These are phyloP conservation scores for Lichtheimia ornata DNA, from an alignment of 371 early-diverging fungal genomes.

Conservation along the genomic window DNA sequence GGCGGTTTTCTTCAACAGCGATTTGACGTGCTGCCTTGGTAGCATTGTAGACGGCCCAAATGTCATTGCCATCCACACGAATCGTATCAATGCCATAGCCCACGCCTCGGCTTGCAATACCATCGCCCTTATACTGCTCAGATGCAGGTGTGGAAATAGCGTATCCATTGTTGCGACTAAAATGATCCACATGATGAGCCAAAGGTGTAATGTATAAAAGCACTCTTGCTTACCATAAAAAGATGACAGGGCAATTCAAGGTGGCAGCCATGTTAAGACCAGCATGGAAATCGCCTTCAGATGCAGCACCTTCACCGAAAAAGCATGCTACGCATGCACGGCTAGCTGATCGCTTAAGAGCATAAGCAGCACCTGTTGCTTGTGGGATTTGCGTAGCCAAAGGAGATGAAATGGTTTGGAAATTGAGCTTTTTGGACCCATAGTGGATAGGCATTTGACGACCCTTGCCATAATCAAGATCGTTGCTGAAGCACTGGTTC, in stretches of 20 bases:
- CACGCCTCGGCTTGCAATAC: constrained; percentile 90
- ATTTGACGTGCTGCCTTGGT: constrained; percentile 83
- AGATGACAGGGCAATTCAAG: constrained; percentile 87
- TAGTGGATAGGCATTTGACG: constrained; percentile 99
- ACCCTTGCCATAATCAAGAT: constrained; percentile 88
- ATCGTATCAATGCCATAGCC: constrained; percentile 97
- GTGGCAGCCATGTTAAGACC: constrained; percentile 97
- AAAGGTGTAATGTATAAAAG: background rate
- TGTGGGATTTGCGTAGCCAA: constrained; percentile 97
- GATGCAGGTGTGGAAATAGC: constrained; percentile 95
- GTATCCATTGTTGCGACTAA: constrained; percentile 96
- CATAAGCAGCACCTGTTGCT: constrained; percentile 96
- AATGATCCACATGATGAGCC: background rate
- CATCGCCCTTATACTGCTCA: constrained; percentile 98
- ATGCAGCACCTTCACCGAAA: constrained; percentile 98
- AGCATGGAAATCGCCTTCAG: constrained; percentile 98
- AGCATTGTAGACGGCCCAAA: constrained; percentile 95
- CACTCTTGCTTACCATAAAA: constrained; percentile 75
- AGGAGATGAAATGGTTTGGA: constrained; percentile 97
- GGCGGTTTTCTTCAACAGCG: constrained; percentile 79
- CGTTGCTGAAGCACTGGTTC: constrained; percentile 97
- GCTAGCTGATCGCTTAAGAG: constrained; percentile 79
- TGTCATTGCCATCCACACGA: constrained; percentile 97
- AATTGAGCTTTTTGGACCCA: constrained; percentile 80
- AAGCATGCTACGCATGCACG: constrained; percentile 86